Conservation (phyloP, 345 rosid genomes). For the Triadica sebifera region DNA sequence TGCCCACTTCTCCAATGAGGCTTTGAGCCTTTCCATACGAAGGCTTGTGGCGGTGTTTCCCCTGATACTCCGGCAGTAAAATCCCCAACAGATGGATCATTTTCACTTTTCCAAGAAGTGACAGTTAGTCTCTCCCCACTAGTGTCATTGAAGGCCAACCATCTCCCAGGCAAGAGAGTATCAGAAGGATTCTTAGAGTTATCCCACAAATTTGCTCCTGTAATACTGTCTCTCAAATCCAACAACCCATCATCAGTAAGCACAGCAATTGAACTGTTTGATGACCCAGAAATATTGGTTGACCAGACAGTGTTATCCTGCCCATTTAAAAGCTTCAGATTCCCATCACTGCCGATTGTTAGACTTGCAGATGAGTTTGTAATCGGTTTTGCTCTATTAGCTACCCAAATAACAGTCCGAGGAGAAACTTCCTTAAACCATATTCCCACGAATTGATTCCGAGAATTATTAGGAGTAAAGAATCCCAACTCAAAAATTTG, state of each 20-base stretch:
- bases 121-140: not conserved
- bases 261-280: conserved; percentile 5
- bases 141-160: conserved; percentile 2
- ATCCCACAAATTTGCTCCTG: not conserved
- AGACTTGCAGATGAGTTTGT: conserved; percentile 11
- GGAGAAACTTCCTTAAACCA: conserved; percentile 9
- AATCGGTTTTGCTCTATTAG: conserved; percentile 3
- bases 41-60: not conserved
- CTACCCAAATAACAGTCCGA: conserved; percentile 14
- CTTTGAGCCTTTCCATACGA: conserved; percentile 8
- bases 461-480: conserved; percentile 5
- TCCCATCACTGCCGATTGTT: conserved; percentile 11
- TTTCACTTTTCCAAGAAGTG: conserved; percentile 1
- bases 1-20: conserved; percentile 16
- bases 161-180: conserved; percentile 9
- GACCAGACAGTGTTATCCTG: not conserved
- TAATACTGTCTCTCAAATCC: not conserved
- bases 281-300: not conserved
- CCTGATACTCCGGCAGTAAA: not conserved
- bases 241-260: conserved; percentile 2
- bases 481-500: conserved; percentile 11
- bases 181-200: not conserved
- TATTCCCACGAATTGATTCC: conserved; percentile 5
- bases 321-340: conserved; percentile 14
- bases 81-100: conserved; percentile 7